A percentile compares a stretch with the other conserved stretches of the same genome.
These are phyloP conservation scores for Megacollybia marginata DNA, from an alignment of 768 basidiomycete species.

Conservation along the genomic window DNA sequence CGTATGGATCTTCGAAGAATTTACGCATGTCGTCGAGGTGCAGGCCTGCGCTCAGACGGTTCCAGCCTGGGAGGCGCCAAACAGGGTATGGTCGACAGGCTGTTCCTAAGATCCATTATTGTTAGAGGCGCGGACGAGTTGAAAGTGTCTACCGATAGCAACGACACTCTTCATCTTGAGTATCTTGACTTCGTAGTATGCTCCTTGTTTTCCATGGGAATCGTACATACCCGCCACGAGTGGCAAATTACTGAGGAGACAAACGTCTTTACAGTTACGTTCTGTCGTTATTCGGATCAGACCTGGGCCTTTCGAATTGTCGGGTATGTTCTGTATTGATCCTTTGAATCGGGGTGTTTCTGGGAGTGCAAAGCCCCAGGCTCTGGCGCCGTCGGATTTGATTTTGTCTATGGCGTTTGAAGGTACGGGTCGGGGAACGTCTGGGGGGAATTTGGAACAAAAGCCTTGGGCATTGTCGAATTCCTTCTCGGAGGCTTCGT, in stretches of 20 bases:
- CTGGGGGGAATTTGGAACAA: constrained; percentile 32
- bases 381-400: constrained; percentile 32
- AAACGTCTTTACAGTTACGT: constrained; percentile 37
- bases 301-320: constrained; percentile 24
- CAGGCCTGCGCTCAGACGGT: constrained; percentile 54
- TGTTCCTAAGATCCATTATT: constrained; percentile 34
- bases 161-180: constrained; percentile 50
- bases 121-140: not conserved
- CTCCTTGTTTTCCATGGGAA: constrained; percentile 38
- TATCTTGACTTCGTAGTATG: constrained; percentile 60
- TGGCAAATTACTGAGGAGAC: constrained; percentile 53
- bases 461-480: constrained; percentile 45
- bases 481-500: constrained; percentile 53
- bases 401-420: constrained; percentile 49
- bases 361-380: constrained; percentile 47
- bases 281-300: constrained; percentile 36
- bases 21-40: constrained; percentile 69
- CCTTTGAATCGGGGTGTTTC: constrained; percentile 32
- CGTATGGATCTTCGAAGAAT: constrained; percentile 63
- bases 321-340: constrained; percentile 23
- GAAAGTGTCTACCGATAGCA: constrained; percentile 41
- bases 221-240: constrained; percentile 56
- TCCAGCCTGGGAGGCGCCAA: constrained; percentile 68
- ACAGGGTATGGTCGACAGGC: constrained; percentile 58
- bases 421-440: constrained; percentile 39